These are phyloP conservation scores for Auxenochlorella protothecoides DNA, from an alignment of 139 green algal genomes.

Conservation along the genomic window DNA sequence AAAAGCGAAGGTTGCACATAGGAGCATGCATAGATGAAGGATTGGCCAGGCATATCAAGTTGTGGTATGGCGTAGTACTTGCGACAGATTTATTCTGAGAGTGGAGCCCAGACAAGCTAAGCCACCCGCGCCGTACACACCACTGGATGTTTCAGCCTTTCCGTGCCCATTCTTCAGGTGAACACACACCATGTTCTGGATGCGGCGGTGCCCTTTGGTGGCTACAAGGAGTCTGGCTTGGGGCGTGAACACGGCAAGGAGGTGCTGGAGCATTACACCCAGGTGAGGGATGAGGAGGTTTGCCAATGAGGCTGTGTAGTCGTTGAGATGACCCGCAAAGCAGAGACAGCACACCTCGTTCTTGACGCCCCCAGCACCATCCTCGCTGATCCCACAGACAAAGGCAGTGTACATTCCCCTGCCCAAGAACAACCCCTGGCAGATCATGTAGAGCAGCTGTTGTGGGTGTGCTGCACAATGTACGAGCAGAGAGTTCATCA, in stretches of 20 bases:
- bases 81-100: too few species aligned
- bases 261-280: conserved; percentile 44
- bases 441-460: conserved; percentile 4
- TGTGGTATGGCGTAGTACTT: too few species aligned
- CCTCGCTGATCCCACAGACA: conserved; percentile 13
- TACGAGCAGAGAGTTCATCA: too few species aligned
- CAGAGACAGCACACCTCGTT: too few species aligned
- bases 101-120: too few species aligned
- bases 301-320: too few species aligned
- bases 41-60: too few species aligned
- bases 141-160: background rate
- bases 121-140: background rate
- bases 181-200: conserved; percentile 16
- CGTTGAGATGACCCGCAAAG: too few species aligned
- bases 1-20: too few species aligned
- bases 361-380: too few species aligned
- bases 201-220: conserved; percentile 16
- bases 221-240: conserved; percentile 47
- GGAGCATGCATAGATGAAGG: too few species aligned
- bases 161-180: conserved; percentile 19
- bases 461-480: too few species aligned
- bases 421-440: conserved; percentile 18
- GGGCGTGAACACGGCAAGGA: conserved; percentile 46
- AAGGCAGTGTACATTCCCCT: conserved; percentile 40
- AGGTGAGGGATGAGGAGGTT: conserved; percentile 11